Conservation (phyloP, 352 stramenopile species). For the Phytophthora brassicae region DNA sequence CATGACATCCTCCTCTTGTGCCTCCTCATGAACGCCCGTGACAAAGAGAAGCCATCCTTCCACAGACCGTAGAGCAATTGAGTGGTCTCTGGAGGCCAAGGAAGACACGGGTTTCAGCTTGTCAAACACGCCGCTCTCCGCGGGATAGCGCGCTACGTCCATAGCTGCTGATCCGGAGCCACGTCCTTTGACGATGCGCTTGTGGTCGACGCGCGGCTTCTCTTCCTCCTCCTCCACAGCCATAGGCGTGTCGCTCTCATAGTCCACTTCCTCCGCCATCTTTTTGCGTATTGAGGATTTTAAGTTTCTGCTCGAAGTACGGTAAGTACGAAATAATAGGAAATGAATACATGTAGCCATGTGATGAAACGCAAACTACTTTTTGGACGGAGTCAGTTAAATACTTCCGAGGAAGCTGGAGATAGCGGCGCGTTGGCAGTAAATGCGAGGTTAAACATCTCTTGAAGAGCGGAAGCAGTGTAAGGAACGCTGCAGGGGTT, state of each 20-base stretch:
- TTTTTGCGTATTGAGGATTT: background rate
- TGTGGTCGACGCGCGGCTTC: constrained; percentile 24
- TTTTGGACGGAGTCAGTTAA: constrained; percentile 16
- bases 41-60: constrained; percentile 98
- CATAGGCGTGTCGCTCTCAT: constrained; percentile 89
- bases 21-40: constrained; percentile 94
- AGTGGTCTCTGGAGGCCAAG: constrained; percentile 36
- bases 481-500: constrained; percentile 73
- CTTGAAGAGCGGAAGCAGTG: constrained; percentile 63
- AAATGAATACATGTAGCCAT: constrained; percentile 19
- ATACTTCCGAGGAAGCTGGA: constrained; percentile 21
- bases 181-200: constrained; percentile 70
- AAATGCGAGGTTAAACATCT: constrained; percentile 12
- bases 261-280: constrained; percentile 87
- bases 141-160: constrained; percentile 71
- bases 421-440: background rate
- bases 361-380: too few relatives aligned
- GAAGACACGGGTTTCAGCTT: constrained; percentile 44
- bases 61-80: constrained; percentile 77
- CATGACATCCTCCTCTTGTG: constrained; percentile 95
- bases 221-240: constrained; percentile 77
- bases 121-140: constrained; percentile 79
- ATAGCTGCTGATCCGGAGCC: constrained; percentile 66
- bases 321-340: constrained; percentile 11
- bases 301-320: background rate